Evolutionary conservation across 2,329 filamentous ascomycete species (phyloP), one percentile per base, ranked within the genome.

Genomic region (Talaromyces sp.): DNA sequence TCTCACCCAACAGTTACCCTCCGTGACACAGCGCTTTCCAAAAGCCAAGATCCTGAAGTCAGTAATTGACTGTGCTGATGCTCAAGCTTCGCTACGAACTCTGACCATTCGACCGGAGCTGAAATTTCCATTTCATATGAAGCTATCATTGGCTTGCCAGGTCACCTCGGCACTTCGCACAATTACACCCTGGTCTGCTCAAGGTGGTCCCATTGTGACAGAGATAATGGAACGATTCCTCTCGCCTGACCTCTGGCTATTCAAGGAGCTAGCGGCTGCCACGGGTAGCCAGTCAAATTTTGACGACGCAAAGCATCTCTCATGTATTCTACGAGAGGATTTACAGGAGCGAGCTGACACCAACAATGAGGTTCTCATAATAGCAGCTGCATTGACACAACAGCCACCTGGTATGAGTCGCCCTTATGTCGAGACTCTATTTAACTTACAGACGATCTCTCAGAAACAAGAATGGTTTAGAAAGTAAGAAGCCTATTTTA

Each of bases 41-140:
- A 40, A 46, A 22, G 54, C 57, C 6, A 32, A 42, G 20, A 1
- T 58, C 11, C 16, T 65, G 2, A 54, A 54, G 9, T 40, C 44
- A 4, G 44, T 58, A 7, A 3, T 22, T 3, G 35, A 56, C 30
- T 56, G 58, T 35, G 60, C 49, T 4, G 54, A 62, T 30, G 57
- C 63, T 1, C 62, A 63, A 17, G 58, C 58, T 11, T 65, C 63
- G 6, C 54, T 64, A 41, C 60, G 62, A 1, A 64, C 62, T 10
- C 27, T 65, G 2, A 56, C 56, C 1, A n/a, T 58, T 2, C 54
- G 57, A 7, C 52, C 63, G 14, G 49, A 65, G 6, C 40, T 60
- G 1, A 19, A 55, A 1, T 64, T 63, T 13, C n/a, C 19, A 3
- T 63, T 53, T 29, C 54, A 64, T 29, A 30, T 65, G 8, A 65